phyloP scores from a whole-genome alignment of 2,329 filamentous ascomycete species.

The Cladophialophora chaetospira region DNA sequence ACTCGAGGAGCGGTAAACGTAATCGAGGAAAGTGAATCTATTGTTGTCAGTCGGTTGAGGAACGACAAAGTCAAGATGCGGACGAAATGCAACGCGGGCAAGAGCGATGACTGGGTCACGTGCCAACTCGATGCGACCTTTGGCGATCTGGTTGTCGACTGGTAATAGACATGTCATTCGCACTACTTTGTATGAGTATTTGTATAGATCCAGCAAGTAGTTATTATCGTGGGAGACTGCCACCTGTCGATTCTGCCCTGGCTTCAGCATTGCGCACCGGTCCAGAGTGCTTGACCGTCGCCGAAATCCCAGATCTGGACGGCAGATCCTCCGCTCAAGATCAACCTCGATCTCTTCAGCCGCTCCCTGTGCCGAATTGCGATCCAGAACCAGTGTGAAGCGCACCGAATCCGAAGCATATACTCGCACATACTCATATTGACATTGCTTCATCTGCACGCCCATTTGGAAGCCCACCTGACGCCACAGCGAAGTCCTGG shows the following conservation, averaged over 20 bases:
- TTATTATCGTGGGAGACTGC: neutral
- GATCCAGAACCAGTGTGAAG: no score
- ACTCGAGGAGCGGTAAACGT: no score
- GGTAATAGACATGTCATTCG: neutral
- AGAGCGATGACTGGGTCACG: no score
- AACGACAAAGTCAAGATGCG: no score
- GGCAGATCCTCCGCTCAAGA: slow-evolving; percentile 11
- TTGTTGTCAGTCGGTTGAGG: no score
- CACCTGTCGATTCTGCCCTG: neutral
- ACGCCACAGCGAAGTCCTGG: slow-evolving; percentile 3
- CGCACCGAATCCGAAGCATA: neutral
- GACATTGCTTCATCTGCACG: neutral
- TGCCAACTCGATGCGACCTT: neutral
- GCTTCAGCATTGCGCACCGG: slow-evolving; percentile 9
- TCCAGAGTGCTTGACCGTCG: slow-evolving; percentile 21
- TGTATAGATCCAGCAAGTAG: no score
- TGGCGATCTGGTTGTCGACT: neutral
- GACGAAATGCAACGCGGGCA: no score
- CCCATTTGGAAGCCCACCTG: neutral
- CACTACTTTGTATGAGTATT: neutral
- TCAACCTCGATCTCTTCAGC: slow-evolving; percentile 4
- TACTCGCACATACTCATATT: neutral
- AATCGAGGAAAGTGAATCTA: no score
- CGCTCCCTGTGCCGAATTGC: no score
- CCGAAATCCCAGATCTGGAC: slow-evolving; percentile 20